A percentile compares a stretch with the other conserved stretches of the same genome.
phyloP scores from a whole-genome alignment of 306 rosid species.

The Citrullus colocynthis region DNA sequence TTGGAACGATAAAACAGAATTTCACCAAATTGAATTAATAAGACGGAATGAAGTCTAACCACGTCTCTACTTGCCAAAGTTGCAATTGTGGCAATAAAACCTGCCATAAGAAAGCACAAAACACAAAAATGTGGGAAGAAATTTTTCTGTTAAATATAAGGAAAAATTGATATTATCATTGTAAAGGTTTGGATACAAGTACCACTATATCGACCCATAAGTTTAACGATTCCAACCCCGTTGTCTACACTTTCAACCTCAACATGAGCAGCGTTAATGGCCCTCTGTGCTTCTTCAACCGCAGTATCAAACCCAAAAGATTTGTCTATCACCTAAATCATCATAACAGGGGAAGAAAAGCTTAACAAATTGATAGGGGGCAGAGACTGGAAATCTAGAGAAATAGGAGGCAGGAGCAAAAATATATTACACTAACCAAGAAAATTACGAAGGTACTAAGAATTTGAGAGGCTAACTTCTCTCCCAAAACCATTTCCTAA shows the following conservation, averaged over 20 bases:
- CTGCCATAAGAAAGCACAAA: constrained; percentile 48
- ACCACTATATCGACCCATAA: constrained; percentile 96
- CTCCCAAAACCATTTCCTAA: not conserved
- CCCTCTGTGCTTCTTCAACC: constrained; percentile 98
- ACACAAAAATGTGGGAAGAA: constrained; percentile 16
- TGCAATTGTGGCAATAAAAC: constrained; percentile 87
- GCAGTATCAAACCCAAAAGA: constrained; percentile 98
- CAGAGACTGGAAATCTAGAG: not conserved
- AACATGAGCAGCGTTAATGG: constrained; percentile 89
- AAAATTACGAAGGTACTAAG: not conserved
- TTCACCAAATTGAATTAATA: not conserved
- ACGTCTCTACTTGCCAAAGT: constrained; percentile 97
- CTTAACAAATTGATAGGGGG: not conserved
- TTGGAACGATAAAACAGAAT: not conserved
- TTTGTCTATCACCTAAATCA: constrained; percentile 80
- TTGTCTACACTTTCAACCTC: constrained; percentile 91
- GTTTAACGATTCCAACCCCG: constrained; percentile 86
- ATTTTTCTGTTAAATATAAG: not conserved
- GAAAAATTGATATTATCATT: not conserved
- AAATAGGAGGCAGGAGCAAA: not conserved
- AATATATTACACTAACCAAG: not conserved
- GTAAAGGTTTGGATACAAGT: constrained; percentile 2
- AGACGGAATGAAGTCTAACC: constrained; percentile 40
- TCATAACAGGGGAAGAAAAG: constrained; percentile 1
- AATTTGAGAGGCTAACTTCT: not conserved